These are phyloP conservation scores for Candida gorgasii DNA, from an alignment of 805 yeast genomes.

Conservation along the genomic window DNA sequence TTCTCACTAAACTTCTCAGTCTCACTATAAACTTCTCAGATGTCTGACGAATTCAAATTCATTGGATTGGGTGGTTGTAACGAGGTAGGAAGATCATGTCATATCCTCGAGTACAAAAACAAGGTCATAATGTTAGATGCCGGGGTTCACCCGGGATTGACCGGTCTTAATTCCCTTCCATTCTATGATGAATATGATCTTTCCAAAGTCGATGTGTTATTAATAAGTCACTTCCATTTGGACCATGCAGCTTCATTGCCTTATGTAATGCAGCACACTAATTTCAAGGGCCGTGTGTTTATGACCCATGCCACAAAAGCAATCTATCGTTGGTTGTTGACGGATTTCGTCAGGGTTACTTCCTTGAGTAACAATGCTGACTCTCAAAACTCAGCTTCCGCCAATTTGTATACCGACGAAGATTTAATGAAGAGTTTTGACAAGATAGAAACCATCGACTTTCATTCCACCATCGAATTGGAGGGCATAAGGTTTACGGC, in stretches of 20 bases:
- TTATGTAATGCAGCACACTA: constrained; percentile 96
- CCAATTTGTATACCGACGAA: constrained; percentile 80
- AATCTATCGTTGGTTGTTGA: constrained; percentile 90
- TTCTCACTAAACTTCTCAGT: constrained; percentile 7
- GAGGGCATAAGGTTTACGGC: constrained; percentile 96
- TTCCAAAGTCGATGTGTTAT: constrained; percentile 77
- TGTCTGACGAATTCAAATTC: constrained; percentile 52
- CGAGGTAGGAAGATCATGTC: constrained; percentile 97
- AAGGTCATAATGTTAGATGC: constrained; percentile 97
- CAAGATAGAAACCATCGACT: constrained; percentile 89
- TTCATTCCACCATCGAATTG: constrained; percentile 91
- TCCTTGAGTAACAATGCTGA: constrained; percentile 41
- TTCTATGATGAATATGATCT: constrained; percentile 94
- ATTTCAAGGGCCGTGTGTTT: constrained; percentile 90
- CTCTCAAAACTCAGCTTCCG: constrained; percentile 36
- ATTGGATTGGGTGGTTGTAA: constrained; percentile 96
- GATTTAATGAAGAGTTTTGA: constrained; percentile 88
- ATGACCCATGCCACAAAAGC: constrained; percentile 99
- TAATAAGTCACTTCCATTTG: constrained; percentile 92
- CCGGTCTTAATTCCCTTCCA: constrained; percentile 89
- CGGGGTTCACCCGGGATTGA: constrained; percentile 94
- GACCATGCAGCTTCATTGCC: constrained; percentile 99
- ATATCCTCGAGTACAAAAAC: constrained; percentile 86
- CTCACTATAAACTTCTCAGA: constrained; percentile 5
- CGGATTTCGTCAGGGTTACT: constrained; percentile 93